Evolutionary conservation across 164 flowering plant genomes (phyloP).

Genomic region (Umbilicus rupestris): DNA sequence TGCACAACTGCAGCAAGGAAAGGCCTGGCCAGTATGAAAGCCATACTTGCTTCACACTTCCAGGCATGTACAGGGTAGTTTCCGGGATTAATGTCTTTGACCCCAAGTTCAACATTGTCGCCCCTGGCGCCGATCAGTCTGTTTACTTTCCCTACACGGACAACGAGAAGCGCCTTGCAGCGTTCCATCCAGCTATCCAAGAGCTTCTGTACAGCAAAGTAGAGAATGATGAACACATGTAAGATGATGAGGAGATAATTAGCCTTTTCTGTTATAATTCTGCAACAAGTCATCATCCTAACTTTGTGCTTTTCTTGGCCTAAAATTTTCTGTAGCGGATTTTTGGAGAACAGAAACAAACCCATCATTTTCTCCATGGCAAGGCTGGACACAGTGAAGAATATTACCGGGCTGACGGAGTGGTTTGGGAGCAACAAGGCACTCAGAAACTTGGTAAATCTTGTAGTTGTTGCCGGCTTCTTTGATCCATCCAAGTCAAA

Average conservation of each 20-base stretch:
- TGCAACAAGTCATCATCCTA: background rate
- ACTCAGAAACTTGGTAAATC: slow-evolving; percentile 33
- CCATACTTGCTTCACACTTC: slow-evolving; percentile 41
- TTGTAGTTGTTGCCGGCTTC: slow-evolving; percentile 38
- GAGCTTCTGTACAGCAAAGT: slow-evolving; percentile 29
- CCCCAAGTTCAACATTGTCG: slow-evolving; percentile 51
- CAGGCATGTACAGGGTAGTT: slow-evolving; percentile 44
- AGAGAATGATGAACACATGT: slow-evolving; percentile 45
- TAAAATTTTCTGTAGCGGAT: slow-evolving; percentile 15
- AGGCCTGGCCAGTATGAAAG: slow-evolving; percentile 45
- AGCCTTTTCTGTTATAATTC: background rate
- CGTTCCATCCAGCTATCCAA: slow-evolving; percentile 34
- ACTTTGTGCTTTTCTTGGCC: background rate
- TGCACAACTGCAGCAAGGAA: slow-evolving; percentile 30
- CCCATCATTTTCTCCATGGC: slow-evolving; percentile 57
- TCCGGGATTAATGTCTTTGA: slow-evolving; percentile 45
- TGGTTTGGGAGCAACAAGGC: slow-evolving; percentile 40
- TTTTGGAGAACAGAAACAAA: slow-evolving; percentile 28
- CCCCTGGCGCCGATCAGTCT: slow-evolving; percentile 46
- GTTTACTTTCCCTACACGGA: slow-evolving; percentile 41
- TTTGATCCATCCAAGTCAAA: slow-evolving; percentile 18
- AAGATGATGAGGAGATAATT: too few species aligned
- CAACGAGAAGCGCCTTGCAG: slow-evolving; percentile 21
- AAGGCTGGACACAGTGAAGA: slow-evolving; percentile 39
- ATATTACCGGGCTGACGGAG: slow-evolving; percentile 35